phyloP scores from a whole-genome alignment of 129 eudicot species.

The Oenanthe sinensis region DNA sequence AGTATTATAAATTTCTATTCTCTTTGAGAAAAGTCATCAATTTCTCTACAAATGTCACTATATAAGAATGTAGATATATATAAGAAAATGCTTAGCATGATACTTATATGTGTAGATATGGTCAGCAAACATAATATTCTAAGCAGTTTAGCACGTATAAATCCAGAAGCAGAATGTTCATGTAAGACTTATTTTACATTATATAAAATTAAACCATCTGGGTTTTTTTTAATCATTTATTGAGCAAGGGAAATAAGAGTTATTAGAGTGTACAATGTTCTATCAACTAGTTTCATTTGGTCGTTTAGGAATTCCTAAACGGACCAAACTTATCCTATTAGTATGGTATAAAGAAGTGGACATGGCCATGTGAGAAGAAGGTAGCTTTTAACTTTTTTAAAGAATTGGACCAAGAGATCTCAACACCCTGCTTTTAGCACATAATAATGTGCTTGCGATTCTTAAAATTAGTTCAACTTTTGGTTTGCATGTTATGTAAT shows the following conservation, averaged over 20 bases:
- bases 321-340: background rate
- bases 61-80: background rate
- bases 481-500: background rate
- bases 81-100: background rate
- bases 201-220: too few species aligned
- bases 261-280: too few species aligned
- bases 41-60: background rate
- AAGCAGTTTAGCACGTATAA: background rate
- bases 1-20: background rate
- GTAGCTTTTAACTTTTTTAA: background rate
- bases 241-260: too few species aligned
- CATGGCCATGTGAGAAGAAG: slow-evolving; percentile 14
- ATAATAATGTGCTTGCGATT: slow-evolving; percentile 6
- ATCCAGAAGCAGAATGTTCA: too few species aligned
- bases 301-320: background rate
- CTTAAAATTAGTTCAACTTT: background rate
- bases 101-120: background rate
- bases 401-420: background rate
- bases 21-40: too few species aligned
- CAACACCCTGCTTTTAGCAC: background rate
- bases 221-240: too few species aligned
- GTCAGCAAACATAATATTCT: background rate
- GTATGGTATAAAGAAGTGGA: background rate
- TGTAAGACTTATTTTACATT: too few species aligned
- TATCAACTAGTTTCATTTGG: background rate